Evolutionary conservation across 1,284 basidiomycete genomes (phyloP).

Genomic region (Coniophora puteana): DNA sequence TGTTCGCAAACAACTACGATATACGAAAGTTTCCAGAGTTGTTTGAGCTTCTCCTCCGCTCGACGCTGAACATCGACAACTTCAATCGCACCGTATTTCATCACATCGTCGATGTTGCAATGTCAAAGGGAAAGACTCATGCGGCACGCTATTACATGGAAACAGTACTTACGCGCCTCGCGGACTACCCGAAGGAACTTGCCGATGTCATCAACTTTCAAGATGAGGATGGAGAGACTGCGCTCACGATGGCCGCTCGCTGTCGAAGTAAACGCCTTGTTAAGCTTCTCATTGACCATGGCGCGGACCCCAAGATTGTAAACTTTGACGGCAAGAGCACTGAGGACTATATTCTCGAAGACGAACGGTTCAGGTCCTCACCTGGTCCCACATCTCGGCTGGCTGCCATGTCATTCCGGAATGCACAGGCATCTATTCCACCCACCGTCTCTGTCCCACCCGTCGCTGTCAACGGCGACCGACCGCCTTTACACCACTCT

Average conservation of each 20-base stretch:
- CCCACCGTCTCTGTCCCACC: conserved; percentile 31
- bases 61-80: conserved; percentile 98
- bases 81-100: conserved; percentile 98
- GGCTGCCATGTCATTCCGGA: conserved; percentile 63
- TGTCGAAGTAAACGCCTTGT: conserved; percentile 97
- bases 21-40: conserved; percentile 98
- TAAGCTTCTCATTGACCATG: conserved; percentile 94
- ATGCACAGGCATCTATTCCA: conserved; percentile 55
- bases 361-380: conserved; percentile 94
- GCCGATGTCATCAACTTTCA: conserved; percentile 99
- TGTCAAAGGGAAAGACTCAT: conserved; percentile 97
- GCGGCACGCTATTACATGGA: conserved; percentile 99
- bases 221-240: conserved; percentile 98
- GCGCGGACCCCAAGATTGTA: conserved; percentile 93
- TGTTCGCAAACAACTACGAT: conserved; percentile 99
- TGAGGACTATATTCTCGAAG: conserved; percentile 98
- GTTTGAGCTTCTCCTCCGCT: conserved; percentile 94
- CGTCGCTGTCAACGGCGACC: conserved; percentile 48
- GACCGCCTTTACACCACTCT: conserved; percentile 81
- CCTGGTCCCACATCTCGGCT: conserved; percentile 71
- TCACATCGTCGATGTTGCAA: conserved; percentile 97
- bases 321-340: conserved; percentile 97
- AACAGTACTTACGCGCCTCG: conserved; percentile 84
- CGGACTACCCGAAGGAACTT: conserved; percentile 96
- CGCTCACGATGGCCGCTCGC: conserved; percentile 94